These are phyloP conservation scores for Castanopsis chinensis DNA, from an alignment of 306 rosid genomes.

Conservation along the genomic window DNA sequence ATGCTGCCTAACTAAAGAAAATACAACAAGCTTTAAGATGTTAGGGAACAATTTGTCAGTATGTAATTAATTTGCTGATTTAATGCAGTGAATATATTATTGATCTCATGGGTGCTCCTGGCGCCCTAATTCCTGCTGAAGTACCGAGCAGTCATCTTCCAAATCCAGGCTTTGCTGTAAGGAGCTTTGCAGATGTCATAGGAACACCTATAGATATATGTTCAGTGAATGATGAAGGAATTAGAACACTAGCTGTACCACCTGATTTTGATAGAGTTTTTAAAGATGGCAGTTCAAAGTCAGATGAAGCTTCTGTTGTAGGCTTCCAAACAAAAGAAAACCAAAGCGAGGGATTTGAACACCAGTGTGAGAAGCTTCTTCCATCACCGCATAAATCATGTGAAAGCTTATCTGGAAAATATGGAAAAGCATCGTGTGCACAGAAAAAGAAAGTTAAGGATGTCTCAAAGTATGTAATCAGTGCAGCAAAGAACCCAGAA, in stretches of 20 bases:
- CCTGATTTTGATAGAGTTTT: slow-evolving; percentile 37
- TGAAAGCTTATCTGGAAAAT: slow-evolving; percentile 43
- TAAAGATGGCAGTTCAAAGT: slow-evolving; percentile 35
- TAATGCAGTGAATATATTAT: slow-evolving; percentile 92
- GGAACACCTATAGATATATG: slow-evolving; percentile 40
- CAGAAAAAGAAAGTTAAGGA: slow-evolving; percentile 81
- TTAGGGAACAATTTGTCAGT: slow-evolving; percentile 16
- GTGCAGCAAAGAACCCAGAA: slow-evolving; percentile 85
- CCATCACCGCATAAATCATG: slow-evolving; percentile 34
- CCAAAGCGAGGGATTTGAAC: slow-evolving; percentile 39
- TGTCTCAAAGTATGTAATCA: slow-evolving; percentile 79
- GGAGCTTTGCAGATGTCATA: slow-evolving; percentile 57
- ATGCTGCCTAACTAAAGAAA: neutral
- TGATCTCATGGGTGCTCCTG: slow-evolving; percentile 99
- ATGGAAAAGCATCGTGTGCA: slow-evolving; percentile 57
- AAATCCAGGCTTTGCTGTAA: slow-evolving; percentile 60
- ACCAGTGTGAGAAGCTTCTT: slow-evolving; percentile 40
- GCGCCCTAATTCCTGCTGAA: slow-evolving; percentile 91
- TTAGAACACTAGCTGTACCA: slow-evolving; percentile 34
- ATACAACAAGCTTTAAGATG: slow-evolving; percentile 14
- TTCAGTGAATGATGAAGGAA: slow-evolving; percentile 39
- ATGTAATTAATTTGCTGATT: slow-evolving; percentile 32
- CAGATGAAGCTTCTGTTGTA: slow-evolving; percentile 44
- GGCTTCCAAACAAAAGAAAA: slow-evolving; percentile 41
- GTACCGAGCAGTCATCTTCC: slow-evolving; percentile 85